Conservation (phyloP, 2,329 filamentous ascomycete species). For the Cytospora schulzeri region DNA sequence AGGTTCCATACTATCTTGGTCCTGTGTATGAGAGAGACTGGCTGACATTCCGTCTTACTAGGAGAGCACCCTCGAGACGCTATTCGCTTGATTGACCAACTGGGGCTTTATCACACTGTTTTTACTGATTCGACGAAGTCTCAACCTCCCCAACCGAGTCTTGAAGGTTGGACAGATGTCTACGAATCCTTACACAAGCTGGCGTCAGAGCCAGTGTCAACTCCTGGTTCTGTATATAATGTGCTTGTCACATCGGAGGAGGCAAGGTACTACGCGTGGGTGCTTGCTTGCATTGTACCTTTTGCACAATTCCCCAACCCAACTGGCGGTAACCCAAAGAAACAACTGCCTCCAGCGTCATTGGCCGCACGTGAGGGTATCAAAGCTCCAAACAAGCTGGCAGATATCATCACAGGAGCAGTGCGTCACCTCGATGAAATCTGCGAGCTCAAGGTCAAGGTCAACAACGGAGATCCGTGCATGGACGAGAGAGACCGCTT, state of each 20-base stretch:
- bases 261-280: constrained; percentile 74
- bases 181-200: constrained; percentile 62
- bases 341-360: constrained; percentile 57
- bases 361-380: constrained; percentile 75
- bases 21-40: not conserved
- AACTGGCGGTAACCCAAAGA: constrained; percentile 16
- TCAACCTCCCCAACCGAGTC: constrained; percentile 57
- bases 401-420: constrained; percentile 66
- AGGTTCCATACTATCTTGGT: not conserved
- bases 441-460: constrained; percentile 58
- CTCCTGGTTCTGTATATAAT: constrained; percentile 45
- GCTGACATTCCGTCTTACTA: constrained; percentile 30
- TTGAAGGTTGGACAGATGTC: constrained; percentile 60
- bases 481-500: constrained; percentile 62
- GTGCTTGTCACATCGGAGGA: constrained; percentile 64
- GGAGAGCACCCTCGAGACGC: constrained; percentile 63
- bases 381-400: constrained; percentile 75
- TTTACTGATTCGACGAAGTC: constrained; percentile 68
- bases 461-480: constrained; percentile 48
- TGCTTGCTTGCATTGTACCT: constrained; percentile 72
- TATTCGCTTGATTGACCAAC: constrained; percentile 65
- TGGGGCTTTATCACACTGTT: constrained; percentile 71
- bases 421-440: constrained; percentile 66
- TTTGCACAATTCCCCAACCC: constrained; percentile 60
- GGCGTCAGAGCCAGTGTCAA: not conserved